Evolutionary conservation across 2,329 filamentous ascomycete species (phyloP), one percentile per base, ranked within the genome.

Genomic region (Ophiognomonia clavigignenti-juglandacearum): DNA sequence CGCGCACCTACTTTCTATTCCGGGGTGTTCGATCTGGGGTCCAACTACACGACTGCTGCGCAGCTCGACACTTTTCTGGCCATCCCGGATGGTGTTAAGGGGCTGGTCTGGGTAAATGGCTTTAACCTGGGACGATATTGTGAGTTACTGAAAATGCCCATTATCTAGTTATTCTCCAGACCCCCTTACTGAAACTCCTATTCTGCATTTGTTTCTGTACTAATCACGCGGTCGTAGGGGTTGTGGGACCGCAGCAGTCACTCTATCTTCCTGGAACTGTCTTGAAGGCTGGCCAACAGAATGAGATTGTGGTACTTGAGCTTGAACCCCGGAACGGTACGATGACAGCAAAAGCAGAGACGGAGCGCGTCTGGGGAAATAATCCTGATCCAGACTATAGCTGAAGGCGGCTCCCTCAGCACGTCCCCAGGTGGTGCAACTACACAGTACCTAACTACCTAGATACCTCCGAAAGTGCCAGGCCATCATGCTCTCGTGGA

Each of bases 81-180:
- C 20, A 32, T 52, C 18, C 50, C 46, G 1, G 40, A 46, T 19
- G 50, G 50, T 11, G 37, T 35, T 9, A 52, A 52, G 20, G 50
- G 50, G 3, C 29, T 43, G 11, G 43, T 49, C 8, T 52, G 50
- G 50, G 46, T 52, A 9, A 52, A 52, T 23, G 43, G 38, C 6
- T 52, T 52, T 23, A 48, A 29, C 14, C 39, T 52, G 6, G 50
- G 50, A 16, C 43, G 50, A 35, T 52, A 49, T 19, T 52, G 50
- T 47, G 32, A 37, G 32, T 44, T n/a, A n/a, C n/a, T n/a, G n/a
- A n/a, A n/a, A n/a, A n/a, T n/a, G n/a, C n/a, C n/a, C n/a, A n/a
- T n/a, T n/a, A n/a, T n/a, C n/a, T n/a, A n/a, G n/a, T n/a, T n/a
- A n/a, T n/a, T n/a, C n/a, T n/a, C n/a, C n/a, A n/a, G n/a, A n/a